Percentiles rank a stretch among this genome's conserved stretches.
Evolutionary conservation across 2,329 filamentous ascomycete species (phyloP).

Genomic region (Xylaria sp.): DNA sequence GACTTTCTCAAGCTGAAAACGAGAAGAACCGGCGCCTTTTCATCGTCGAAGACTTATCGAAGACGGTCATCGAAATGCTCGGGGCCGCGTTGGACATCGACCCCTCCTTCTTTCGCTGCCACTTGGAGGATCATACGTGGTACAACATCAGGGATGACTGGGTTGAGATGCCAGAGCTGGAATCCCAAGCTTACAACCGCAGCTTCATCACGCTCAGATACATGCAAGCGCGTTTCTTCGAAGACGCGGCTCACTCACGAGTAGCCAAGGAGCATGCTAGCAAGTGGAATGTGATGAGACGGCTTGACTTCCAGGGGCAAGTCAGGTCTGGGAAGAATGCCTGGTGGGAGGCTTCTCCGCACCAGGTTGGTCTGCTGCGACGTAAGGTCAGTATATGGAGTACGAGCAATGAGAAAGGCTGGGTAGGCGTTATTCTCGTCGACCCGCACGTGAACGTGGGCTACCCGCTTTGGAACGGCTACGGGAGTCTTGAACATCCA

Average conservation of each 20-base stretch:
- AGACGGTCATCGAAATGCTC: constrained; percentile 1
- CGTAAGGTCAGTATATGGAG: constrained; percentile 2
- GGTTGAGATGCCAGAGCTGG: constrained; percentile 4
- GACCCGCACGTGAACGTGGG: constrained; percentile 1
- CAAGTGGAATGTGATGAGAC: constrained; percentile 5
- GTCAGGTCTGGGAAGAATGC: constrained; percentile 3
- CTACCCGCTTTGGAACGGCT: constrained; percentile 4
- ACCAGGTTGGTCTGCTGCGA: constrained; percentile 2
- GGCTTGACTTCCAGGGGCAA: constrained; percentile 3
- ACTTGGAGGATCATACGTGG: constrained; percentile 5
- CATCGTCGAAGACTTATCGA: constrained; percentile 4
- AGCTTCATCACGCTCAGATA: constrained; percentile 5
- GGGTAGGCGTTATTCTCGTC: constrained; percentile 1
- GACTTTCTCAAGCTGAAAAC: neutral
- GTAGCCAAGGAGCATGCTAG: neutral
- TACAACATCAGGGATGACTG: constrained; percentile 5
- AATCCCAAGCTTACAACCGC: constrained; percentile 2
- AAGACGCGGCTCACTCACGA: neutral
- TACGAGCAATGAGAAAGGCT: neutral
- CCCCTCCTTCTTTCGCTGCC: constrained; percentile 1
- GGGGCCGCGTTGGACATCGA: constrained; percentile 2
- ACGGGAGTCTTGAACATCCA: constrained; percentile 1
- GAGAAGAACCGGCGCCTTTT: neutral
- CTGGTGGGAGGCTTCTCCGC: constrained; percentile 4
- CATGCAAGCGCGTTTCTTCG: constrained; percentile 5